Evolutionary conservation across 2,329 filamentous ascomycete species (phyloP), one percentile per base, ranked within the genome.

Genomic region (Xylariaceae sp.): DNA sequence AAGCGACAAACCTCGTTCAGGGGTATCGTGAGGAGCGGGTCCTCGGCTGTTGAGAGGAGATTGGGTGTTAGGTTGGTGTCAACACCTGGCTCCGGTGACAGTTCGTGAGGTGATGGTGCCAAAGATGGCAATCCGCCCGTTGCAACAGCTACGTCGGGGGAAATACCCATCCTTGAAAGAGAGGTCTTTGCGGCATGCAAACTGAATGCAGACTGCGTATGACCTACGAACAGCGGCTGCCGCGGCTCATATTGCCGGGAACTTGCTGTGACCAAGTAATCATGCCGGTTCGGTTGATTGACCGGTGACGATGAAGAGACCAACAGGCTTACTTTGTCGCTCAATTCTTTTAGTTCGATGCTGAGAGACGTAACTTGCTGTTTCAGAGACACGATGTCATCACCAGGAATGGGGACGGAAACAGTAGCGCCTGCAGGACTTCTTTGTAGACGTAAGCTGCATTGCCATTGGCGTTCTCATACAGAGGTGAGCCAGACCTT

Each of bases 121-220:
- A 31, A n/a, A 6, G 45, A 48, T 14, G 45, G 21, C 3, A n/a
- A 29, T 24, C 41, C 50, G n/a, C 41, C 33, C 9, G 19, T 40
- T 33, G 31, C 16, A 9, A 40, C 50, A 40, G 40, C 36, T 23
- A 26, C n/a, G 9, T 46, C 34, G 6, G 50, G 26, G n/a, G 33
- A 21, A 33, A 53, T 46, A 12, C 50, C 50, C 50, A 53, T 37
- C 16, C 36, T 24, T 9, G 50, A 53, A 26, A 53, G 50, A 26
- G 50, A 46, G 14, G 31, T 39, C 40, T 46, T 53, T 37, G 50
- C 50, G 2, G 26, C 40, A 46, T 53, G 31, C 14, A 53, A 24
- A 12, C 33, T 53, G 14, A 53, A 53, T 16, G 50, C 50, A 3
- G 50, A 46, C 23, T 36, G 31, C 16, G 50, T 53, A 36, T 53